phyloP scores from a whole-genome alignment of 2,329 filamentous ascomycete genomes.

The Epichloe uncinata region DNA sequence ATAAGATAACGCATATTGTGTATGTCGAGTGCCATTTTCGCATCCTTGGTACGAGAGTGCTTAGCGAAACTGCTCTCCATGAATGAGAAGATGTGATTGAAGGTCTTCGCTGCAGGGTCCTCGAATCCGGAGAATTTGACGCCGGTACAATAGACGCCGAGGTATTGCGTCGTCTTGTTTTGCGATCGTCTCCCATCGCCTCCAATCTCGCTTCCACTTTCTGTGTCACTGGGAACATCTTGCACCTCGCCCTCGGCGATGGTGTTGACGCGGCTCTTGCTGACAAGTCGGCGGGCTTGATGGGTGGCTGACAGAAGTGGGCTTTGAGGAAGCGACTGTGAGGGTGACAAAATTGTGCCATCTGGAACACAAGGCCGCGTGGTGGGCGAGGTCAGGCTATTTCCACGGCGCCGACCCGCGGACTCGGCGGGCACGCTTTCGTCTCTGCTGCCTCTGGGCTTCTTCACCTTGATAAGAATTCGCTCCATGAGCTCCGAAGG shows the following conservation, averaged over 20 bases:
- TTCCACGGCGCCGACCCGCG: slow-evolving; percentile 40
- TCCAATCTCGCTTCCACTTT: slow-evolving; percentile 49
- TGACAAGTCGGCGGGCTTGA: slow-evolving; percentile 34
- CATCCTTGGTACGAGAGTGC: slow-evolving; percentile 61
- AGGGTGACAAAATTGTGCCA: slow-evolving; percentile 33
- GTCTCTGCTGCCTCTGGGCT: slow-evolving; percentile 36
- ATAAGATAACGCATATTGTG: slow-evolving; percentile 90
- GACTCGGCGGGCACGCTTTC: slow-evolving; percentile 22
- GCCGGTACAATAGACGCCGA: slow-evolving; percentile 64
- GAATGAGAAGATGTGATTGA: slow-evolving; percentile 93
- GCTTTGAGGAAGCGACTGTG: slow-evolving; percentile 39
- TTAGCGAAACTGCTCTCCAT: slow-evolving; percentile 79
- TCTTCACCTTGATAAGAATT: slow-evolving; percentile 91
- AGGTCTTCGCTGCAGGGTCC: slow-evolving; percentile 63
- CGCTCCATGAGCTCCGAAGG: slow-evolving; percentile 74
- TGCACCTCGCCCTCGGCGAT: slow-evolving; percentile 45
- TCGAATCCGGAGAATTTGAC: slow-evolving; percentile 79
- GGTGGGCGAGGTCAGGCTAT: slow-evolving; percentile 57
- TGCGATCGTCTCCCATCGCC: slow-evolving; percentile 41
- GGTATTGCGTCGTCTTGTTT: slow-evolving; percentile 74
- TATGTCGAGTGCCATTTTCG: slow-evolving; percentile 65
- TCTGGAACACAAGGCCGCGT: slow-evolving; percentile 50
- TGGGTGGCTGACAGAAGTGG: slow-evolving; percentile 38
- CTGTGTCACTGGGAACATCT: slow-evolving; percentile 59
- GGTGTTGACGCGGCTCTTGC: slow-evolving; percentile 42